These are phyloP conservation scores for Boletus sensibilis DNA, from an alignment of 768 basidiomycete species.

Conservation along the genomic window DNA sequence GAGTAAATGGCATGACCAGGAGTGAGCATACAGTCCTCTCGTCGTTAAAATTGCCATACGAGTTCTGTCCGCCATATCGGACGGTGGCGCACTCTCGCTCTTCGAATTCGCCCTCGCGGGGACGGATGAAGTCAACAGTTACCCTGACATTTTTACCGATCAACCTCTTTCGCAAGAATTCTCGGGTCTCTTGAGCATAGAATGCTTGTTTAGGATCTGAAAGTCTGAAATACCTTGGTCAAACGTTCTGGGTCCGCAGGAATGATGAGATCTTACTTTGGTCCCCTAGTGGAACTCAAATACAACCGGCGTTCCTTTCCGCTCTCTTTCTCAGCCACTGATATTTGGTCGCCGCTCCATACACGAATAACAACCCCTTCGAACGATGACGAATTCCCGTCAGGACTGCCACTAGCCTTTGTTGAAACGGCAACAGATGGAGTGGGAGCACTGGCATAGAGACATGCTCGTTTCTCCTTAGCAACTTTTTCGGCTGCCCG, in stretches of 20 bases:
- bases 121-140: conserved; percentile 87
- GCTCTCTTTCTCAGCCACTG: conserved; percentile 69
- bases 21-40: not conserved
- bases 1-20: not conserved
- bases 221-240: conserved; percentile 44
- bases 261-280: conserved; percentile 53
- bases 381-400: conserved; percentile 54
- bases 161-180: conserved; percentile 87
- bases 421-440: conserved; percentile 35
- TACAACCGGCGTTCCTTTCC: conserved; percentile 81
- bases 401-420: conserved; percentile 47
- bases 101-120: conserved; percentile 89
- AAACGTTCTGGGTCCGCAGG: not conserved
- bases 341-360: conserved; percentile 92
- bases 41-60: conserved; percentile 44
- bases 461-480: conserved; percentile 67
- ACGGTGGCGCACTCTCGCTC: conserved; percentile 91
- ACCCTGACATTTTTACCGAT: conserved; percentile 88
- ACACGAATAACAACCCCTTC: conserved; percentile 83
- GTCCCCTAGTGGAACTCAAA: conserved; percentile 84
- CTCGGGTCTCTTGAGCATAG: conserved; percentile 89
- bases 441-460: conserved; percentile 61
- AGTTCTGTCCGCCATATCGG: conserved; percentile 76
- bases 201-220: conserved; percentile 84
- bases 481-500: conserved; percentile 80